Base-by-base conservation (phyloP, 768 basidiomycete genomes). In the Serendipita sp. region DNA sequence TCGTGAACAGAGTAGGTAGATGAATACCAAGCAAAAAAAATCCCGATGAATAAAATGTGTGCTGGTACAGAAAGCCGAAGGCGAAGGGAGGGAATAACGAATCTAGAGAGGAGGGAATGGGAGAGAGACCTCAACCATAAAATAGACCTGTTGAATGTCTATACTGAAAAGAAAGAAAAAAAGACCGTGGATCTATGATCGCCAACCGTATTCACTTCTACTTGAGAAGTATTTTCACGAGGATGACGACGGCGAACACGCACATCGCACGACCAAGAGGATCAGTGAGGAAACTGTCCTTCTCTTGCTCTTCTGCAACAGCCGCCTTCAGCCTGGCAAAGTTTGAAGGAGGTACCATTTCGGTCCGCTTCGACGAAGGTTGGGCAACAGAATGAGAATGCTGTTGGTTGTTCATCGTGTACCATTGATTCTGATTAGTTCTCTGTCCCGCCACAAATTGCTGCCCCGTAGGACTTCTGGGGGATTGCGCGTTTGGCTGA, bases 151-250 rank as follows among this genome's bases (percentile, higher is more conserved):
- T 41, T 41, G 38, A 41, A 41, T 41, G 38, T 13, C 38, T 41
- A 3, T 41, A 41, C 13, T 13, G n/a, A n/a, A n/a, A n/a, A n/a
- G n/a, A n/a, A n/a, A n/a, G n/a, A n/a, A n/a, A n/a, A n/a, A n/a
- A 41, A 4, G 3, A 41, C 38, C 38, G 3, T 41, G 38, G 38
- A 13, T 41, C 38, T 13, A 41, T 41, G 38, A 41, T 41, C 13
- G 4, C 13, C 38, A 41, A 41, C 13, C 38, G 13, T 3, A 41
- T 41, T 41, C 38, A 41, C 16, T 3, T 32, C 16, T 3, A 60
- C n/a, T 60, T 60, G n/a, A 60, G 56, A n/a, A 60, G 35, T 8
- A 60, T 60, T 28, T 60, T 60, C 3, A 60, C 23, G 23, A 60
- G 35, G 16, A 60, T 3, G 3, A 60, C 56, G 23, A 32, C 56